Evolutionary conservation across 2,329 filamentous ascomycete species (phyloP), one percentile per base, ranked within the genome.

Genomic region (Bisporella sp.): DNA sequence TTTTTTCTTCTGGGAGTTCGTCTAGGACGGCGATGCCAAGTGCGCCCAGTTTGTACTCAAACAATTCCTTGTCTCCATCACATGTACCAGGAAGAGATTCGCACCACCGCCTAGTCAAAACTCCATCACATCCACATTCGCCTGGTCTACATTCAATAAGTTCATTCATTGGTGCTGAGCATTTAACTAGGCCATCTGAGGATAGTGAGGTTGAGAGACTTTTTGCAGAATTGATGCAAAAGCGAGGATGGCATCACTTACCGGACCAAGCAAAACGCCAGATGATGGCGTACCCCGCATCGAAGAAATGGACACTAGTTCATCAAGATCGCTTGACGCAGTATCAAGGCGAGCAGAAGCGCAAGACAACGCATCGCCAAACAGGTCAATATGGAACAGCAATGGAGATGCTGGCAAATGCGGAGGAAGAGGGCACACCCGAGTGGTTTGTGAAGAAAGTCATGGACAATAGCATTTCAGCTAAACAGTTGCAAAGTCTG

Each of bases 401-500:
- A 66, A 68, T 81, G 52, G 84, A 87, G 59, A 79, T 92, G 52
- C 78, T 89, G 40, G 81, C 83, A 41, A 83, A 88, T 59, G 89
- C 89, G 6, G 91, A 96, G 65, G 92, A 97, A 66, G 93, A 97
- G 68, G 92, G 91, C 42, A 95, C 89, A 46, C 93, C 93, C 3
- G 92, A 97, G 70, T 99, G 92, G 92, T 99, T 96, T 68, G 92
- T 99, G 48, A 87, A 89, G 66, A 92, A 89, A 67, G 88, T 97
- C 53, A 89, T 97, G 87, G 92, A 97, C 68, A 95, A 96, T 69
- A 88, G 82, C 55, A 89, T 97, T 58, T 89, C 91, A 48, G 80
- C 85, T 57, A 96, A 97, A 73, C 88, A 95, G 54, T 77, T 99
- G 56, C 89, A 89, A 56, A 96, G 89, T 72, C 73, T 99, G 65